Evolutionary conservation across 2,329 filamentous ascomycete genomes (phyloP).

Genomic region (Talaromyces sp.): DNA sequence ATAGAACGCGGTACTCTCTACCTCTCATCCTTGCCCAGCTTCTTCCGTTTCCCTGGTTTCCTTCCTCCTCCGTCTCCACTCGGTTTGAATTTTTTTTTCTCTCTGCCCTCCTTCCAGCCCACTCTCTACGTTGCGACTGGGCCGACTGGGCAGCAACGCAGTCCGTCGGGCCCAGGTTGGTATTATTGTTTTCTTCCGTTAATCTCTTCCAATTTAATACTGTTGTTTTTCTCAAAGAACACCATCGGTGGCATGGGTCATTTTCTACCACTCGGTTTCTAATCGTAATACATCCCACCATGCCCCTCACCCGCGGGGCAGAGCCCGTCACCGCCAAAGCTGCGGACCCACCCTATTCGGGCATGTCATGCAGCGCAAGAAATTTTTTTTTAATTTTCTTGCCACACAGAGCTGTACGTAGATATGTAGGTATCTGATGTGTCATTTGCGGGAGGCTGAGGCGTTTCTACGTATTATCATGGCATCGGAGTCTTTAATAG

Average conservation of each 20-base stretch:
- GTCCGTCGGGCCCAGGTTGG: slow-evolving; percentile 15
- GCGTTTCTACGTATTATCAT: background rate
- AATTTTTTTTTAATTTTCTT: slow-evolving; percentile 11
- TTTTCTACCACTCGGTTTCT: background rate
- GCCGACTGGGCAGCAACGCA: slow-evolving; percentile 45
- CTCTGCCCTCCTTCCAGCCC: slow-evolving; percentile 19
- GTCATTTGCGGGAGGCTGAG: background rate
- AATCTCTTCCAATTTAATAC: background rate
- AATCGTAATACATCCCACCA: slow-evolving; percentile 5
- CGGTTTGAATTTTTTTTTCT: slow-evolving; percentile 29
- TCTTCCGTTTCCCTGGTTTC: slow-evolving; percentile 32
- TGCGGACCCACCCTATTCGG: slow-evolving; percentile 5
- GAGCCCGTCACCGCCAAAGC: slow-evolving; percentile 23
- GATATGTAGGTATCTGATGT: background rate
- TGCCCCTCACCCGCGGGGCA: slow-evolving; percentile 11
- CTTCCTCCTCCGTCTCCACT: slow-evolving; percentile 27
- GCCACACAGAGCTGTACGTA: slow-evolving; percentile 6
- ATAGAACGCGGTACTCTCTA: slow-evolving; percentile 17
- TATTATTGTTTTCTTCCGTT: slow-evolving; percentile 16
- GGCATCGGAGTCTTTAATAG: slow-evolving; percentile 1
- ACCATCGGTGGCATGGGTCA: background rate
- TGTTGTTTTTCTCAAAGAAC: background rate
- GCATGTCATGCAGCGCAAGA: slow-evolving; percentile 13
- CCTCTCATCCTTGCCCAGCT: background rate
- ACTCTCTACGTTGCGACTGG: slow-evolving; percentile 15